phyloP scores from a whole-genome alignment of 345 rosid genomes.

The Dimocarpus longan region DNA sequence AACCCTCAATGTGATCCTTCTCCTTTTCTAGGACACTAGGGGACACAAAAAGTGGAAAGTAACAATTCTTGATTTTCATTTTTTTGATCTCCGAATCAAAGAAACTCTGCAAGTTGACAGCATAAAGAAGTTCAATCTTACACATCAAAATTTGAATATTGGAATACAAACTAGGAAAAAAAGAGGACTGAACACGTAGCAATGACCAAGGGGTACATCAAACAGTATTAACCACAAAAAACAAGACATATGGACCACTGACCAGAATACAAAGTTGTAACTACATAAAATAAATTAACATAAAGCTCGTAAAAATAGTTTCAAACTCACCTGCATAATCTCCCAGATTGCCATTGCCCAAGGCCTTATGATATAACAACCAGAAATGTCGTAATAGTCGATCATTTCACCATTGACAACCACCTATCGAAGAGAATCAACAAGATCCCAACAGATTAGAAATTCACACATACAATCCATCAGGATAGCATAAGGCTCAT shows the following conservation, averaged over 20 bases:
- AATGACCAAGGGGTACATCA: background rate
- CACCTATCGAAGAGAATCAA: constrained; percentile 46
- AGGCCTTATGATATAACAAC: constrained; percentile 94
- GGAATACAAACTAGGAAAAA: background rate
- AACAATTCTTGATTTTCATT: constrained; percentile 90
- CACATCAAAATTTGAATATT: background rate
- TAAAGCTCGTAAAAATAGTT: background rate
- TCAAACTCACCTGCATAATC: constrained; percentile 75
- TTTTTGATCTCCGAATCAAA: constrained; percentile 92
- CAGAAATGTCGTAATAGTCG: constrained; percentile 95
- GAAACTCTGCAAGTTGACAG: constrained; percentile 58
- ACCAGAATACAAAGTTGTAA: background rate
- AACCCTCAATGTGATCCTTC: constrained; percentile 94
- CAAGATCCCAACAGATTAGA: background rate
- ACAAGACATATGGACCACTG: background rate
- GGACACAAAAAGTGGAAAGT: constrained; percentile 97
- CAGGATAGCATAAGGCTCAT: background rate
- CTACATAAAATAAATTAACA: constrained; percentile 5
- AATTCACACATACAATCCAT: background rate
- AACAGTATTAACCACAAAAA: background rate
- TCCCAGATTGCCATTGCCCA: constrained; percentile 99
- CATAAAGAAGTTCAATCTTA: constrained; percentile 10
- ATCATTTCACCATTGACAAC: constrained; percentile 92
- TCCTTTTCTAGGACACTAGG: constrained; percentile 81
- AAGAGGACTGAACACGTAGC: background rate